A percentile compares a stretch with the other conserved stretches of the same genome.
These are phyloP conservation scores for Ophiocordyceps sinensis DNA, from an alignment of 2,329 filamentous ascomycete genomes.

Conservation along the genomic window DNA sequence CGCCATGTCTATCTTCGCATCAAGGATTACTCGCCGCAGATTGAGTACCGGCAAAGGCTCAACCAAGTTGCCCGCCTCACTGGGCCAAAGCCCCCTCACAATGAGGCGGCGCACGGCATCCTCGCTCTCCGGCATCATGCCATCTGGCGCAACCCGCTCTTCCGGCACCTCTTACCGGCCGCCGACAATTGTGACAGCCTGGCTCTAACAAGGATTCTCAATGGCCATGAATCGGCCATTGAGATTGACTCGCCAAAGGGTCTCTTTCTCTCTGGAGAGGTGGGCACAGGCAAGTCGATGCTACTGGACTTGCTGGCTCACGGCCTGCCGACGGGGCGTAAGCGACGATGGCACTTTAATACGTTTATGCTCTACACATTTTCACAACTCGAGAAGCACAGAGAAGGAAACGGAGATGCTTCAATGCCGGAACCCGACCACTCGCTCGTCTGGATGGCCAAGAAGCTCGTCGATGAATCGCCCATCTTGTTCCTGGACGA, in stretches of 20 bases:
- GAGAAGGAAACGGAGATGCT: conserved; percentile 21
- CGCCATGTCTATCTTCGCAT: conserved; percentile 62
- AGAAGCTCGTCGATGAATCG: conserved; percentile 58
- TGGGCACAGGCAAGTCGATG: conserved; percentile 76
- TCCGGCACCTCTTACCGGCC: conserved; percentile 42
- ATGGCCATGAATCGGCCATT: conserved; percentile 56
- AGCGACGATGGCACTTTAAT: conserved; percentile 70
- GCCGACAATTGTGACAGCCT: conserved; percentile 41
- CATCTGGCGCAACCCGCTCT: conserved; percentile 43
- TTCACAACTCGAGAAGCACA: conserved; percentile 53
- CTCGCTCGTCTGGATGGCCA: conserved; percentile 58
- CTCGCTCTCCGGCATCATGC: conserved; percentile 39
- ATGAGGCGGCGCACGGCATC: conserved; percentile 15
- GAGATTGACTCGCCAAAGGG: conserved; percentile 59
- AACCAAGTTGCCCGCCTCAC: conserved; percentile 40
- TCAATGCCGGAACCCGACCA: conserved; percentile 30
- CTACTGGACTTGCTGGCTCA: conserved; percentile 72
- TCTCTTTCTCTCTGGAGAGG: conserved; percentile 65
- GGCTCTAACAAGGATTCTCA: conserved; percentile 54
- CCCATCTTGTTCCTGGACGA: conserved; percentile 72
- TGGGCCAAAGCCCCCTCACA: conserved; percentile 13
- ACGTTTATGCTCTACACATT: conserved; percentile 73
- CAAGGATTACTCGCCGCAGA: conserved; percentile 63
- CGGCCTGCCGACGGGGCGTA: conserved; percentile 57
- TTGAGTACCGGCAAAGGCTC: conserved; percentile 54